These are phyloP conservation scores for peach (Prunus persica) DNA, from an alignment of 306 rosid species.

Conservation along the genomic window DNA sequence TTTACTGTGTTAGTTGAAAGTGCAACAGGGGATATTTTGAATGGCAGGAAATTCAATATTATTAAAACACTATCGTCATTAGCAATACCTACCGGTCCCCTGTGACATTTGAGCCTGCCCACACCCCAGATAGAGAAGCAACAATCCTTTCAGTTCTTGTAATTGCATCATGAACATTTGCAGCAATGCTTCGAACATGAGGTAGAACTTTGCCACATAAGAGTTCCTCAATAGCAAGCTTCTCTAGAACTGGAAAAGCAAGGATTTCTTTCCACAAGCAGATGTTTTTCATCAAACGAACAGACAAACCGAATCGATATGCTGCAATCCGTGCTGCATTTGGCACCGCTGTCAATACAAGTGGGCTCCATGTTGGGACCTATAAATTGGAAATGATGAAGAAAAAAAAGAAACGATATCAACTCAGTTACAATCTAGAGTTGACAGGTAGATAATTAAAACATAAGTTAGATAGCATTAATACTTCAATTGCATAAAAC, in stretches of 20 bases:
- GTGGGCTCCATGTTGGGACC: conserved; percentile 93
- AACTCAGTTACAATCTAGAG: conserved; percentile 6
- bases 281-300: conserved; percentile 82
- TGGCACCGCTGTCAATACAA: conserved; percentile 74
- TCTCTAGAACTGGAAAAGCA: conserved; percentile 71
- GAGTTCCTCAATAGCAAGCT: conserved; percentile 89
- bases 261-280: conserved; percentile 87
- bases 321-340: conserved; percentile 88
- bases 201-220: conserved; percentile 78
- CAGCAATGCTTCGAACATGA: conserved; percentile 68
- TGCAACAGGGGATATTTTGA: neutral
- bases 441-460: neutral
- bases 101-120: conserved; percentile 72
- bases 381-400: conserved; percentile 25
- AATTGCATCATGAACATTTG: conserved; percentile 83
- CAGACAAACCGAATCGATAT: conserved; percentile 81
- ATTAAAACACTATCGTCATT: neutral
- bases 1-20: neutral
- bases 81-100: conserved; percentile 63
- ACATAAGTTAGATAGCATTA: neutral
- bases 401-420: neutral
- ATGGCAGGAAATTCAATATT: neutral
- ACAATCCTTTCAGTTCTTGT: conserved; percentile 84
- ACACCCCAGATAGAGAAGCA: conserved; percentile 74
- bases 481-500: neutral